phyloP scores from a whole-genome alignment of 805 yeast genomes.

The Starmerella stigmatis region DNA sequence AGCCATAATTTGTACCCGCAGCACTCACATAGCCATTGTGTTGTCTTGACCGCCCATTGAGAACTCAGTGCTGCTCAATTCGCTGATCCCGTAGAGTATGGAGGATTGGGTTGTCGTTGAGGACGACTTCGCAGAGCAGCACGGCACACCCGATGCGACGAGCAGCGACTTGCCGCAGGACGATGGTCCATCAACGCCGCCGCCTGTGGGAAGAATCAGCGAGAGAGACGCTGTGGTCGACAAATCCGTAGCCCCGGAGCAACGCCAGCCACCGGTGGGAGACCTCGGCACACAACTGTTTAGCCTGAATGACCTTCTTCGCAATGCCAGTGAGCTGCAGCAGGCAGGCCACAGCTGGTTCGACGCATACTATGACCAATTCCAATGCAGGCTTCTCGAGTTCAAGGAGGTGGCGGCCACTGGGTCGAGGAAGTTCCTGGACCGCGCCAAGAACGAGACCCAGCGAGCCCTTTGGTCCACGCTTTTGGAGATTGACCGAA shows the following conservation, averaged over 20 bases:
- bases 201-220: no score
- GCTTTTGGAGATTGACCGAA: neutral
- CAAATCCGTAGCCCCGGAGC: no score
- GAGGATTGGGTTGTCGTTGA: neutral
- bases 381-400: neutral
- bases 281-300: neutral
- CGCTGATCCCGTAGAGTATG: no score
- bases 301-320: neutral
- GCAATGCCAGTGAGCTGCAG: neutral
- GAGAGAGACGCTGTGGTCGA: no score
- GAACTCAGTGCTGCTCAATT: neutral
- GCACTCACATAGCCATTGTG: no score
- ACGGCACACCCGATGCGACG: no score
- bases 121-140: neutral
- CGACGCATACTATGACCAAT: neutral
- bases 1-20: no score
- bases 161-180: no score
- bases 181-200: neutral
- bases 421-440: slow-evolving; percentile 1
- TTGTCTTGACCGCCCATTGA: neutral
- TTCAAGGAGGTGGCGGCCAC: slow-evolving; percentile 6
- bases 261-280: no score
- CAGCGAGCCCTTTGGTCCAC: no score
- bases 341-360: neutral
- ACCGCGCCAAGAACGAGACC: slow-evolving; percentile 6